phyloP scores from a whole-genome alignment of 208 protist genomes.

The Trypanosoma platydactyli region DNA sequence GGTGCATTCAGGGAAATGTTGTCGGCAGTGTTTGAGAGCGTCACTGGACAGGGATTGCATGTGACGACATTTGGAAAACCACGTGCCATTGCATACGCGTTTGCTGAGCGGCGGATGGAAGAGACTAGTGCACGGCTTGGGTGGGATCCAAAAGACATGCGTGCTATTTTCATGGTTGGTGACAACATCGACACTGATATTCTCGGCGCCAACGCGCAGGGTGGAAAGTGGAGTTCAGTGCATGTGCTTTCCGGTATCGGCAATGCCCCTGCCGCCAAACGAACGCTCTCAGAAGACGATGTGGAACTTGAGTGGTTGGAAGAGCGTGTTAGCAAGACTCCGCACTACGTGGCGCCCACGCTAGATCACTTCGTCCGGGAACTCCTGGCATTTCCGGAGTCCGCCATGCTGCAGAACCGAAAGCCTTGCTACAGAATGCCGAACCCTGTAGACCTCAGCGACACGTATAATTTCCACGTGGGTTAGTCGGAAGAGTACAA shows the following conservation, averaged over 20 bases:
- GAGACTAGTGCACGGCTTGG: conserved; percentile 41
- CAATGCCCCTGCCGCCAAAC: conserved; percentile 51
- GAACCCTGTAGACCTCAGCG: conserved; percentile 73
- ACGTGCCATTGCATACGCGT: conserved; percentile 79
- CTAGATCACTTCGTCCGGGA: conserved; percentile 88
- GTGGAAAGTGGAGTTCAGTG: conserved; percentile 70
- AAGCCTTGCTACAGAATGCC: conserved; percentile 63
- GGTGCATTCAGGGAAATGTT: conserved; percentile 87
- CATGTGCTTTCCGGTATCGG: conserved; percentile 79
- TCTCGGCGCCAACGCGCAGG: conserved; percentile 78
- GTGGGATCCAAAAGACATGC: conserved; percentile 56
- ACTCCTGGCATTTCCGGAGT: conserved; percentile 74
- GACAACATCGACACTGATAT: conserved; percentile 88
- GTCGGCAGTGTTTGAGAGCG: conserved; percentile 68
- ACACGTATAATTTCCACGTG: conserved; percentile 54
- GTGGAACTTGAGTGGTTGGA: conserved; percentile 77
- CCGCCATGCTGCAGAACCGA: conserved; percentile 66
- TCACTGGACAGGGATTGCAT: conserved; percentile 71
- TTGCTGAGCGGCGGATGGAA: conserved; percentile 61
- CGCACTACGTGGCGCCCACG: conserved; percentile 87
- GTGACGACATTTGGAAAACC: conserved; percentile 83
- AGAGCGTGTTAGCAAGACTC: conserved; percentile 45
- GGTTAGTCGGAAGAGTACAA: not conserved
- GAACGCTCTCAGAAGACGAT: conserved; percentile 58
- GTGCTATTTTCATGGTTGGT: conserved; percentile 84